Conservation (phyloP, 2,329 filamentous ascomycete species). For the Claviceps sp. region DNA sequence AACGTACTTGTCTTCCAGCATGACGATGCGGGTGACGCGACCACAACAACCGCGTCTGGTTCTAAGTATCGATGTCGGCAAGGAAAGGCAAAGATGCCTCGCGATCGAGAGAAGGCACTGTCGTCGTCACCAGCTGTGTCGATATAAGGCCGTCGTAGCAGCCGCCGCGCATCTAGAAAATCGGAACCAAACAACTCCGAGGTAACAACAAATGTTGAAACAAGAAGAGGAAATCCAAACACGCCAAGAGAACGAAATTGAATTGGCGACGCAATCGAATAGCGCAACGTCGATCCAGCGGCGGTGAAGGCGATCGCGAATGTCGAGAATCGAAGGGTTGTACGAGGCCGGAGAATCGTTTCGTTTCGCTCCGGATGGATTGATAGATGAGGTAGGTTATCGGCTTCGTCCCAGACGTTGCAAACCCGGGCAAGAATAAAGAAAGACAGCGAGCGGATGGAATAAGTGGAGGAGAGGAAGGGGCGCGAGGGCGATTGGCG, state of each 20-base stretch:
- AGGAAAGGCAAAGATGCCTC: neutral
- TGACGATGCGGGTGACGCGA: conserved; percentile 8
- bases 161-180: neutral
- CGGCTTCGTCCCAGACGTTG: conserved; percentile 5
- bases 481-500: neutral
- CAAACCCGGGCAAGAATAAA: neutral
- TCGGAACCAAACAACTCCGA: neutral
- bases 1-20: conserved; percentile 28
- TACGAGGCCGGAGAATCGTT: neutral
- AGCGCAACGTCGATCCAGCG: too few species aligned
- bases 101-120: neutral
- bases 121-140: conserved; percentile 2
- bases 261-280: too few species aligned
- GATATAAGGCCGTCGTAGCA: neutral
- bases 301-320: too few species aligned
- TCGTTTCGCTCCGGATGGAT: neutral
- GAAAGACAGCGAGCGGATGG: neutral
- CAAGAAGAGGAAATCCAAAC: neutral
- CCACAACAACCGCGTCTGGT: neutral
- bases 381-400: neutral
- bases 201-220: neutral
- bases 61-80: neutral
- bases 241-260: neutral
- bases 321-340: neutral
- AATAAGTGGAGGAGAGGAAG: neutral